phyloP scores from a whole-genome alignment of 2,329 filamentous ascomycete species.

The Trichoderma koningii region DNA sequence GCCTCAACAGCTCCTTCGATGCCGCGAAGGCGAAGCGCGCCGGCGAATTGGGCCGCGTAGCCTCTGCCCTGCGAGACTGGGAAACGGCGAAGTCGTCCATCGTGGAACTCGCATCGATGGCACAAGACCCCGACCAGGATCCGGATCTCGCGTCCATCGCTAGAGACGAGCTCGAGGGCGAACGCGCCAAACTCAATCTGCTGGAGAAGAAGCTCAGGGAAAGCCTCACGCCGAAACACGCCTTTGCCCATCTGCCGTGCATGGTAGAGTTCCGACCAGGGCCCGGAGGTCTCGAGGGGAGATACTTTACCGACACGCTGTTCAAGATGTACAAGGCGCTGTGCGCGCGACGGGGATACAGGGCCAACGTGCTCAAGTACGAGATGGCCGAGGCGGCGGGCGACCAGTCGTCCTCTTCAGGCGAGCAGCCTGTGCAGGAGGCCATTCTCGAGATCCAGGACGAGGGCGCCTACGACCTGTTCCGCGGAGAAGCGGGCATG shows the following conservation, averaged over 20 bases:
- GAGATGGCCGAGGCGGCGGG: conserved; percentile 70
- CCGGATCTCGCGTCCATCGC: conserved; percentile 76
- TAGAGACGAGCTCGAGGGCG: conserved; percentile 75
- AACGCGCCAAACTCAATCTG: conserved; percentile 60
- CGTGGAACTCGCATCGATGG: conserved; percentile 55
- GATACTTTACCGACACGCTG: conserved; percentile 84
- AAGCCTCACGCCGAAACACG: conserved; percentile 81
- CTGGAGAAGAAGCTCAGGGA: conserved; percentile 71
- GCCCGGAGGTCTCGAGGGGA: conserved; percentile 86
- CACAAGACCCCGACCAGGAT: conserved; percentile 52
- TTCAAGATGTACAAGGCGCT: conserved; percentile 87
- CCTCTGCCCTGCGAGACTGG: conserved; percentile 60
- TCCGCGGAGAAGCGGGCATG: conserved; percentile 89
- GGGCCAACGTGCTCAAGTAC: conserved; percentile 73
- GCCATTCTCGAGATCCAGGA: conserved; percentile 82
- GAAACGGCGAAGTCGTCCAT: conserved; percentile 56
- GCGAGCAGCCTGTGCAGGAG: conserved; percentile 75
- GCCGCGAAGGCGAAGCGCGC: conserved; percentile 58
- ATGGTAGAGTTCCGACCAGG: conserved; percentile 90
- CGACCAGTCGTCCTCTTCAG: conserved; percentile 53
- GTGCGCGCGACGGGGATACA: conserved; percentile 69
- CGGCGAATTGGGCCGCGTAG: conserved; percentile 62
- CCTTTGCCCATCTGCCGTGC: conserved; percentile 87
- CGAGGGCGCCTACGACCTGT: conserved; percentile 74
- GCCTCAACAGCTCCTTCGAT: conserved; percentile 59